These are phyloP conservation scores for Aspergillus latus DNA, from an alignment of 2,329 filamentous ascomycete species.

Conservation along the genomic window DNA sequence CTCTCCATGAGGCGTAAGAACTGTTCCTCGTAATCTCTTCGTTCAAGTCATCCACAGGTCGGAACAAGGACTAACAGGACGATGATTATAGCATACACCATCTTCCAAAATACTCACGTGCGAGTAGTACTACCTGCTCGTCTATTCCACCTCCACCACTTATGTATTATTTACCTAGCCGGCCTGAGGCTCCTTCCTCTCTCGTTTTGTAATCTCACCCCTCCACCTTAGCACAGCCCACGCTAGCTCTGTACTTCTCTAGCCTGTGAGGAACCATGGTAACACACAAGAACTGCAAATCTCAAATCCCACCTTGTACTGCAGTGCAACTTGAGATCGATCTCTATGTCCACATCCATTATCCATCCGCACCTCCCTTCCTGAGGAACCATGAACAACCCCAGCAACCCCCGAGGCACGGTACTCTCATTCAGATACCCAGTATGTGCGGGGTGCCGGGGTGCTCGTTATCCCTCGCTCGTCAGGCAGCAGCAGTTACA, in stretches of 20 bases:
- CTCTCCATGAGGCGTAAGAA: too few relatives aligned
- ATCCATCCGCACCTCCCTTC: neutral
- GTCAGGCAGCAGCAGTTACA: neutral
- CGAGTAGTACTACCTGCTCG: too few relatives aligned
- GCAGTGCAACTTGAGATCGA: neutral
- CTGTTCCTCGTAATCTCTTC: neutral
- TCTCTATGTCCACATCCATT: too few relatives aligned
- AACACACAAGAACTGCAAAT: neutral
- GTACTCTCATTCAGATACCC: neutral
- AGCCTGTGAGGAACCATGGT: neutral
- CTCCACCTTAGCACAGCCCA: neutral
- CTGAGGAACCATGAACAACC: too few relatives aligned
- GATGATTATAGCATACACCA: too few relatives aligned
- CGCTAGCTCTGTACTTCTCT: neutral
- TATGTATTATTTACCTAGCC: neutral
- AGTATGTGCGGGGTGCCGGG: neutral
- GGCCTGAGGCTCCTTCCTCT: neutral
- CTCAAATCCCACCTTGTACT: neutral
- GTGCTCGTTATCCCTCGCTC: neutral
- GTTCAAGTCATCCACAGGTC: neutral
- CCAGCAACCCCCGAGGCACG: too few relatives aligned
- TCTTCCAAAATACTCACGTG: too few relatives aligned
- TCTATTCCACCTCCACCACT: neutral
- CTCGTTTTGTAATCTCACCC: neutral
- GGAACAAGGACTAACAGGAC: neutral